Evolutionary conservation across 257 asterid species (phyloP).

Genomic region (Solanum sejunctum): DNA sequence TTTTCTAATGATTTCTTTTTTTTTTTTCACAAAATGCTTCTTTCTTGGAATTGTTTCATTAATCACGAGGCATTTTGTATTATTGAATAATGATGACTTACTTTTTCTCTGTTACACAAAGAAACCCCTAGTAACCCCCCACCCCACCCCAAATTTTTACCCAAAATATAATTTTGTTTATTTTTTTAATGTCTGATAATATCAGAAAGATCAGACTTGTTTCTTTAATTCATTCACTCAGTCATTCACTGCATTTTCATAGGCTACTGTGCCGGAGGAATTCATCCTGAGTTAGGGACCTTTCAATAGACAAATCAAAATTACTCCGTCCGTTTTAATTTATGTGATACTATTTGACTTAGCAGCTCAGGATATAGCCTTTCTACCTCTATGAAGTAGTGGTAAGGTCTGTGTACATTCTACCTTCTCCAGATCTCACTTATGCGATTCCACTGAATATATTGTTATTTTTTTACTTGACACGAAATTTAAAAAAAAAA

Average conservation of each 20-base stretch:
- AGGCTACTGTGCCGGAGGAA: conserved; percentile 90
- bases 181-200: conserved; percentile 9
- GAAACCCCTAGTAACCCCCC: background rate
- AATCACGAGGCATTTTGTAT: conserved; percentile 44
- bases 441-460: too few relatives aligned
- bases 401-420: too few relatives aligned
- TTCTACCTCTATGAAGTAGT: too few relatives aligned
- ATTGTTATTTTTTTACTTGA: background rate
- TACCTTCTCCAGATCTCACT: too few relatives aligned
- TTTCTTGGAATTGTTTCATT: conserved; percentile 19
- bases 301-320: background rate
- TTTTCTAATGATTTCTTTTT: background rate
- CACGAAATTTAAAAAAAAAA: background rate
- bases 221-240: conserved; percentile 42
- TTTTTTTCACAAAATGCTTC: background rate
- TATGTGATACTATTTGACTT: fast-evolving
- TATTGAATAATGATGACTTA: conserved; percentile 84
- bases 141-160: background rate
- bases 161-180: background rate
- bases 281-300: background rate
- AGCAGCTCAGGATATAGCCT: fast-evolving
- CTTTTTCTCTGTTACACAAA: conserved; percentile 37
- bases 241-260: conserved; percentile 48
- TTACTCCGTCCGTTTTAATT: fast-evolving
- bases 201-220: conserved; percentile 30